Conservation (phyloP, 331 rosid genomes). For the Phaseolus coccineus region DNA sequence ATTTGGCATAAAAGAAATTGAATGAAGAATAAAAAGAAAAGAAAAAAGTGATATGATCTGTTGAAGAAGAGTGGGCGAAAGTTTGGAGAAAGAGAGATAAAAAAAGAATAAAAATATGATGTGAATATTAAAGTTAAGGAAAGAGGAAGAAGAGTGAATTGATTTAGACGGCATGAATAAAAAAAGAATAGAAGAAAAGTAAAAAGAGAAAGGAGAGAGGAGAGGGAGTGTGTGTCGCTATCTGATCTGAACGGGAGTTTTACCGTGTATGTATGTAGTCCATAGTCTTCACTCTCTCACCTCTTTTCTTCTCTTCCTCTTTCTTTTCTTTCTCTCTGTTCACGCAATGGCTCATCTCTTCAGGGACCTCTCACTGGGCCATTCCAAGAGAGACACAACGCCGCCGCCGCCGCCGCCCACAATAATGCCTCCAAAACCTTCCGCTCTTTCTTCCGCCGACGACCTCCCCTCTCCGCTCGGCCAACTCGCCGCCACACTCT, state of each 20-base stretch:
- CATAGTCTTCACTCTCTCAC: constrained; percentile 34
- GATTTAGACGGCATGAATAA: not conserved
- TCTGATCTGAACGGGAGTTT: constrained; percentile 36
- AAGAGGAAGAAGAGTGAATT: not conserved
- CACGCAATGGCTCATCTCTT: constrained; percentile 86
- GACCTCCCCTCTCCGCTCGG: constrained; percentile 95
- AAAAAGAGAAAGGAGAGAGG: not conserved
- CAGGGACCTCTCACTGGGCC: constrained; percentile 91
- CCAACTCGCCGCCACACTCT: constrained; percentile 68
- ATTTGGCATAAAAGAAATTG: no score
- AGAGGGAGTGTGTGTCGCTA: constrained; percentile 14
- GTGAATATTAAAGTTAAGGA: not conserved
- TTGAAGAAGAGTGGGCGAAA: not conserved
- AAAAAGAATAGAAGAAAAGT: not conserved
- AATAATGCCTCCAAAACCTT: constrained; percentile 44
- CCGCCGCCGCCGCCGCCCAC: constrained; percentile 42
- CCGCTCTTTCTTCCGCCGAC: constrained; percentile 41
- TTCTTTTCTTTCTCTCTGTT: constrained; percentile 7
- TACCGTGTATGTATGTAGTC: constrained; percentile 45
- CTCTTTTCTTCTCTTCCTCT: constrained; percentile 6
- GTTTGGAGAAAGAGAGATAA: not conserved
- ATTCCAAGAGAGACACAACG: constrained; percentile 76
- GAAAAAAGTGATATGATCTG: no score
- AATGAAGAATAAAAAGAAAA: no score
- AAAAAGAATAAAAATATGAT: not conserved